Conservation (phyloP, 2,329 filamentous ascomycete genomes). For the Trichoderma sp. region DNA sequence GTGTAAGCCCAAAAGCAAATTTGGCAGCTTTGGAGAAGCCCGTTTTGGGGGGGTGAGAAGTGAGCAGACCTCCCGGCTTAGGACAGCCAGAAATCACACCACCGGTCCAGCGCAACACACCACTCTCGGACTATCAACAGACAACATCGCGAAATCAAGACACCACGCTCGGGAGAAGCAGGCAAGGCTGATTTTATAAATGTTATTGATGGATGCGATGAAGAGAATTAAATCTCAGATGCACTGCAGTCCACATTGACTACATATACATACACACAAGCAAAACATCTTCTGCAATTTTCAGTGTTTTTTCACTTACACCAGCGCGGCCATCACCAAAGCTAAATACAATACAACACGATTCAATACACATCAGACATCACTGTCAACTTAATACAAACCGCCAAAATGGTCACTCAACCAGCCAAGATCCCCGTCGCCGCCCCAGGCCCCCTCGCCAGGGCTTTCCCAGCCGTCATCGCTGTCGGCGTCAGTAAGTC, state of each 20-base stretch:
- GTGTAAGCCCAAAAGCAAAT: background rate
- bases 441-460: background rate
- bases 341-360: background rate
- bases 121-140: background rate
- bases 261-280: background rate
- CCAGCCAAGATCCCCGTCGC: background rate
- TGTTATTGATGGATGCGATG: background rate
- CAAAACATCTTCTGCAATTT: background rate
- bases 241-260: background rate
- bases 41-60: background rate
- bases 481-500: background rate
- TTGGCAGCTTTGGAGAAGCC: background rate
- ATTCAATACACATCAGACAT: background rate
- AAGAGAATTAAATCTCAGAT: background rate
- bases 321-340: background rate
- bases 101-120: background rate
- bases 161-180: background rate
- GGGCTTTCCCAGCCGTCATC: background rate
- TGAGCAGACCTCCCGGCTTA: background rate
- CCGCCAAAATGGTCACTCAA: background rate
- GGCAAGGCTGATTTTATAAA: background rate
- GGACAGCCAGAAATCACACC: background rate
- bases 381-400: background rate
- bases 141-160: background rate
- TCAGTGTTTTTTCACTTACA: background rate